Conservation (phyloP, 1,139 yeast genomes). For the Blastobotrys apis region DNA sequence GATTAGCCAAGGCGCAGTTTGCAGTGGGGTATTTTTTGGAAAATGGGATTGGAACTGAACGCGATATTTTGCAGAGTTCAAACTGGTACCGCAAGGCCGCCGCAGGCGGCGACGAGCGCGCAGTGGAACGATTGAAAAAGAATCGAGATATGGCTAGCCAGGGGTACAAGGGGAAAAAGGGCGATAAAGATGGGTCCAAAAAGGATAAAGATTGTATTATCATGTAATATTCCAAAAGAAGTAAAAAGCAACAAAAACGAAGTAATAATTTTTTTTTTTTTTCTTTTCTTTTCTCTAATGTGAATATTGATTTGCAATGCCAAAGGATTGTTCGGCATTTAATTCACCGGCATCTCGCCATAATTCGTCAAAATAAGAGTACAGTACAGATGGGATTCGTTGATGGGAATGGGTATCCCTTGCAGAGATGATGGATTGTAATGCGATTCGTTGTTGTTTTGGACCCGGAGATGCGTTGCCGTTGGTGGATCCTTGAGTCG, state of each 20-base stretch:
- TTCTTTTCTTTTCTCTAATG: background rate
- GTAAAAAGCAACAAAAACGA: too few species aligned
- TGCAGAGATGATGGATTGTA: slow-evolving; percentile 41
- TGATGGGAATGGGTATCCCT: slow-evolving; percentile 19
- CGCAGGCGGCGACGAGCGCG: slow-evolving; percentile 65
- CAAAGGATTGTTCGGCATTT: slow-evolving; percentile 27
- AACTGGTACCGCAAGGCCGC: slow-evolving; percentile 77
- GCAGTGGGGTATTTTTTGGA: slow-evolving; percentile 83
- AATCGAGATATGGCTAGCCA: slow-evolving; percentile 19
- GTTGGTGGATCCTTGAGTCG: slow-evolving; percentile 49
- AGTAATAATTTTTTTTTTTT: background rate
- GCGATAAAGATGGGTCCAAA: slow-evolving; percentile 17
- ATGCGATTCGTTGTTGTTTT: slow-evolving; percentile 51
- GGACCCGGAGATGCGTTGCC: slow-evolving; percentile 57
- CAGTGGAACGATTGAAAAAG: slow-evolving; percentile 38
- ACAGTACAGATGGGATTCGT: slow-evolving; percentile 23
- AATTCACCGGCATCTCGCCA: slow-evolving; percentile 30
- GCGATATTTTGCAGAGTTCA: slow-evolving; percentile 54
- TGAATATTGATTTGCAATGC: slow-evolving; percentile 21
- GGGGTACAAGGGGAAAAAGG: slow-evolving; percentile 15
- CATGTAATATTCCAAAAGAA: slow-evolving; percentile 29
- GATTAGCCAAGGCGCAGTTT: slow-evolving; percentile 78
- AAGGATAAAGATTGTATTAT: slow-evolving; percentile 42
- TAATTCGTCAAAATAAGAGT: slow-evolving; percentile 26
- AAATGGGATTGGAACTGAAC: slow-evolving; percentile 79